Conservation (phyloP, 805 yeast genomes). For the Diddensiella caesifluorescens region DNA sequence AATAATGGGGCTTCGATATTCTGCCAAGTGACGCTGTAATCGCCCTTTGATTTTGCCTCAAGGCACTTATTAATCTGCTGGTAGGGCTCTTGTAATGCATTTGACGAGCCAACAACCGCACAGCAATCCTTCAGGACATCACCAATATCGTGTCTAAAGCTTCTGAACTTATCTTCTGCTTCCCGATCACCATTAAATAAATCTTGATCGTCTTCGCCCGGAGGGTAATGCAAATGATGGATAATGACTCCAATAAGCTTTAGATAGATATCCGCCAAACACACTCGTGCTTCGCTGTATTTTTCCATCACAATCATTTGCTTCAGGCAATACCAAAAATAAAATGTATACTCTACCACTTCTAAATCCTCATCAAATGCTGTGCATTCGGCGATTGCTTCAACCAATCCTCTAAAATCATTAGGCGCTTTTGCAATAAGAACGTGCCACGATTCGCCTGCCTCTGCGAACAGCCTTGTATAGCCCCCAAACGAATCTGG, state of each 20-base stretch:
- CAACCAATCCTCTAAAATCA: slow-evolving; percentile 67
- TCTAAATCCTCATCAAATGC: slow-evolving; percentile 79
- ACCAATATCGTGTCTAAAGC: slow-evolving; percentile 94
- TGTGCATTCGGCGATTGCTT: slow-evolving; percentile 64
- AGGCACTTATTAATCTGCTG: slow-evolving; percentile 44
- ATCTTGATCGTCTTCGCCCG: slow-evolving; percentile 35
- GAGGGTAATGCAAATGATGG: slow-evolving; percentile 71
- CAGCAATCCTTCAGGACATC: slow-evolving; percentile 97
- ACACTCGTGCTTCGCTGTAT: slow-evolving; percentile 47
- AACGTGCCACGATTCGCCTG: slow-evolving; percentile 95
- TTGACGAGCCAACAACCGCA: slow-evolving; percentile 73
- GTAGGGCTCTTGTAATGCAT: slow-evolving; percentile 68
- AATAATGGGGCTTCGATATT: slow-evolving; percentile 84
- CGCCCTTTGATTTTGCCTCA: slow-evolving; percentile 33
- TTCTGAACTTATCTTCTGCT: slow-evolving; percentile 86
- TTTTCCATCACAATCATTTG: slow-evolving; percentile 60
- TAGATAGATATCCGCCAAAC: slow-evolving; percentile 50
- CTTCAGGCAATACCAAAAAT: slow-evolving; percentile 83
- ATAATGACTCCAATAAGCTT: slow-evolving; percentile 58
- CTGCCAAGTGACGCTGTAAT: slow-evolving; percentile 57
- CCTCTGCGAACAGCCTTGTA: slow-evolving; percentile 77
- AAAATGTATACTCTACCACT: slow-evolving; percentile 81
- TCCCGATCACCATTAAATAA: slow-evolving; percentile 66
- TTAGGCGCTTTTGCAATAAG: slow-evolving; percentile 67
- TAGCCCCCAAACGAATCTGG: slow-evolving; percentile 62